A percentile compares a stretch with the other conserved stretches of the same genome.
Conservation (phyloP, 345 rosid species). For the Eucalyptus decipiens region DNA sequence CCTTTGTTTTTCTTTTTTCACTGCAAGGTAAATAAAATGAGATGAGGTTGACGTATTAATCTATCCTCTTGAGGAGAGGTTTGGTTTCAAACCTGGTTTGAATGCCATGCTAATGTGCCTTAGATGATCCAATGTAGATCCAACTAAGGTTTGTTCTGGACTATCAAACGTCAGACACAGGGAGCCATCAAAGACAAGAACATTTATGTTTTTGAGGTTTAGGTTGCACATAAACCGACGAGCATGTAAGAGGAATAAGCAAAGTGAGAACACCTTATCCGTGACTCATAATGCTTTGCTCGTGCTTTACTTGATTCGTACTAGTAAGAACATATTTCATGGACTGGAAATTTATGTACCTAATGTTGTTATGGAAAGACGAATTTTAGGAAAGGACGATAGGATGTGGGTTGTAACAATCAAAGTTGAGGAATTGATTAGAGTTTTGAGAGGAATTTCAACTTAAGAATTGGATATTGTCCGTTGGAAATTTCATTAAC, state of each 20-base stretch:
- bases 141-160: background rate
- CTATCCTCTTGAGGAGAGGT: too few species aligned
- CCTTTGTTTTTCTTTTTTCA: too few species aligned
- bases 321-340: background rate
- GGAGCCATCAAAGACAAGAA: background rate
- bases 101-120: too few species aligned
- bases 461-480: background rate
- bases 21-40: too few species aligned
- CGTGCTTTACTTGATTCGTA: background rate
- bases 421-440: background rate
- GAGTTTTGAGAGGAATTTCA: background rate
- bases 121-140: too few species aligned
- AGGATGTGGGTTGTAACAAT: background rate
- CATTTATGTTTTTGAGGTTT: background rate
- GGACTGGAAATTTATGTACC: background rate
- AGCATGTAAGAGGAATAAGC: background rate
- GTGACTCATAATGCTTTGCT: background rate
- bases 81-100: too few species aligned
- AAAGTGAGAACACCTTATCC: background rate
- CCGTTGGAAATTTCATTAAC: fast-evolving
- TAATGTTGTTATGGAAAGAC: too few species aligned
- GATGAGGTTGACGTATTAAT: too few species aligned
- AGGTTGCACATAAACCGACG: background rate
- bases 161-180: background rate
- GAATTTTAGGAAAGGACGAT: background rate